Conservation (phyloP, 2,329 filamentous ascomycete species). For the Scedosporium apiospermum region DNA sequence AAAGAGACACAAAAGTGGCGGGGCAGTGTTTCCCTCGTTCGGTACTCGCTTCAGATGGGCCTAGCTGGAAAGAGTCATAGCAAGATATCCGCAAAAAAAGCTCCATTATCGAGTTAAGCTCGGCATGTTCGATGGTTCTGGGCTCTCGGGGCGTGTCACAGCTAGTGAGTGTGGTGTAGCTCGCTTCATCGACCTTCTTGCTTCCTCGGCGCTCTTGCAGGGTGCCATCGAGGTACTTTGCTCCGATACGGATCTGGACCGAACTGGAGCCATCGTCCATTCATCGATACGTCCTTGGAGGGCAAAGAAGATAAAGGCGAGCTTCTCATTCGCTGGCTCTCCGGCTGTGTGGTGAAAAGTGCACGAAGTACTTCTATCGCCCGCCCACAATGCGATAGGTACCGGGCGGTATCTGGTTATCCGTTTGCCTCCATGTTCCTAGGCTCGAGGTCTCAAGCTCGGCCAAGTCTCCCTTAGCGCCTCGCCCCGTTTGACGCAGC, state of each 20-base stretch:
- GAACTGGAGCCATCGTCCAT: not conserved
- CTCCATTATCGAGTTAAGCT: not conserved
- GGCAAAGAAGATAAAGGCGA: not conserved
- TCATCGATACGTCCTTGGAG: too few relatives aligned
- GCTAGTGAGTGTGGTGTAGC: not conserved
- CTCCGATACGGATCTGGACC: not conserved
- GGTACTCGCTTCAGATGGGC: not conserved
- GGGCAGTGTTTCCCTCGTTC: not conserved
- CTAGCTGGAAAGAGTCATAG: not conserved
- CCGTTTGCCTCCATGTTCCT: too few relatives aligned
- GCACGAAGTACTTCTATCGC: too few relatives aligned
- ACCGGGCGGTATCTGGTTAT: not conserved
- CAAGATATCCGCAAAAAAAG: not conserved
- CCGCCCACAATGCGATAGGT: not conserved
- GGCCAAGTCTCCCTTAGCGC: not conserved
- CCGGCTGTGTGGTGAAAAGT: not conserved
- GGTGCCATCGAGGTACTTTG: conserved; percentile 1
- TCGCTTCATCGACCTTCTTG: not conserved
- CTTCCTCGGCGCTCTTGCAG: not conserved
- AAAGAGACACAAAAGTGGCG: not conserved
- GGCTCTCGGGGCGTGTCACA: not conserved
- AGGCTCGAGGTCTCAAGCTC: not conserved
- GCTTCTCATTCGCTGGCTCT: not conserved
- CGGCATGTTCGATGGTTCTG: not conserved
- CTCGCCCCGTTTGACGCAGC: not conserved